These are phyloP conservation scores for Fragilaria radians DNA, from an alignment of 108 stramenopile genomes.

Conservation along the genomic window DNA sequence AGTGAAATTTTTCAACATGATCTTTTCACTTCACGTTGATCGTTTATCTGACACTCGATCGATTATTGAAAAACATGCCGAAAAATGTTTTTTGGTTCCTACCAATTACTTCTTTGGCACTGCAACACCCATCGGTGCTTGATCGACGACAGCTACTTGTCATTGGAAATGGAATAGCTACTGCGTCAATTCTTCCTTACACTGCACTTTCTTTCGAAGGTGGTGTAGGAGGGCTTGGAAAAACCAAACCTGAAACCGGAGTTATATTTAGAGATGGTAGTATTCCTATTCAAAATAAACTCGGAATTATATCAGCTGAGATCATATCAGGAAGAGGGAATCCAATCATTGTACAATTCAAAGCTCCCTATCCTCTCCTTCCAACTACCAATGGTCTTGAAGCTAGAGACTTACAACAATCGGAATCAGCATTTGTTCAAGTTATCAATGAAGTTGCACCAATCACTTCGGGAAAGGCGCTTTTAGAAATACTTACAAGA, in stretches of 20 bases:
- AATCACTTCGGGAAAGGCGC: slow-evolving; percentile 26
- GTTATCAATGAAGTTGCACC: slow-evolving; percentile 24
- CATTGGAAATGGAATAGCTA: too few relatives aligned
- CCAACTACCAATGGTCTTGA: slow-evolving; percentile 58
- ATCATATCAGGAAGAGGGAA: slow-evolving; percentile 8
- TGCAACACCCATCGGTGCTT: background rate
- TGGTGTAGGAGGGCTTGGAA: slow-evolving; percentile 78
- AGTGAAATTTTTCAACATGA: too few relatives aligned
- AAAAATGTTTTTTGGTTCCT: too few relatives aligned
- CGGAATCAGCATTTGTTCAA: slow-evolving; percentile 74
- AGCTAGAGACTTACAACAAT: slow-evolving; percentile 50
- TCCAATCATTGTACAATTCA: slow-evolving; percentile 35
- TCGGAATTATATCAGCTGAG: slow-evolving; percentile 32
- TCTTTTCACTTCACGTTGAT: too few relatives aligned
- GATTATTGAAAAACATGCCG: too few relatives aligned
- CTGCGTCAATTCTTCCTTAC: too few relatives aligned
- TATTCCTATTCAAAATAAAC: slow-evolving; percentile 24
- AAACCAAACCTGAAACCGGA: slow-evolving; percentile 77
- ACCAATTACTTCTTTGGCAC: background rate
- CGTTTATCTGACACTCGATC: too few relatives aligned
- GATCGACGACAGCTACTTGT: background rate
- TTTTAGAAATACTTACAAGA: slow-evolving; percentile 14
- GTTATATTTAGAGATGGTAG: slow-evolving; percentile 36
- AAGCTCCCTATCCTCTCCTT: slow-evolving; percentile 49
- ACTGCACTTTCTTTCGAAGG: slow-evolving; percentile 75